A percentile compares a stretch with the other conserved stretches of the same genome.
Evolutionary conservation across 306 rosid species (phyloP).

Genomic region (Vigna unguiculata): DNA sequence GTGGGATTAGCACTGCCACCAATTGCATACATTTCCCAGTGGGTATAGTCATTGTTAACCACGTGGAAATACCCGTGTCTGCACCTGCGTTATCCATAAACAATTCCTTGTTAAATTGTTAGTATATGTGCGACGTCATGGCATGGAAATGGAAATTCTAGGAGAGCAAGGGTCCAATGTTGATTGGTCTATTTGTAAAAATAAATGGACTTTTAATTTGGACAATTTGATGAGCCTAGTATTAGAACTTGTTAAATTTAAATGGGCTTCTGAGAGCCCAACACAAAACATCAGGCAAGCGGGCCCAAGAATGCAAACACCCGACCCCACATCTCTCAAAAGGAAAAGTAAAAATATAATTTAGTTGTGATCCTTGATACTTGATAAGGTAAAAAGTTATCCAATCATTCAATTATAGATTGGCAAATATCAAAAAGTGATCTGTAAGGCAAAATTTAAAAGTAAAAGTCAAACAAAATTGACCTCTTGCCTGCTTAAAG

Average conservation of each 20-base stretch:
- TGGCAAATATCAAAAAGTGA: background rate
- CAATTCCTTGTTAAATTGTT: constrained; percentile 11
- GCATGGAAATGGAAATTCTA: too few relatives aligned
- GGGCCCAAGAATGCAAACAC: background rate
- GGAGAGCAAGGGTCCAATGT: background rate
- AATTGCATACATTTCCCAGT: constrained; percentile 98
- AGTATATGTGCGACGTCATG: background rate
- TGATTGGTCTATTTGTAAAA: background rate
- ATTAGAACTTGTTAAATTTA: background rate
- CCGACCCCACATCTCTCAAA: background rate
- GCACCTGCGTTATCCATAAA: constrained; percentile 69
- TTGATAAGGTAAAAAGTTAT: too few relatives aligned
- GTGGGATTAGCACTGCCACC: constrained; percentile 99
- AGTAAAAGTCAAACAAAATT: background rate
- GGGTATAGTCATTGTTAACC: constrained; percentile 97
- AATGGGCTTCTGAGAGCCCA: constrained; percentile 28
- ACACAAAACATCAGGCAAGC: background rate
- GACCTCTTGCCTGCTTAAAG: background rate
- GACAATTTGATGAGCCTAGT: background rate
- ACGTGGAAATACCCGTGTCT: constrained; percentile 98
- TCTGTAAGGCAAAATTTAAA: background rate
- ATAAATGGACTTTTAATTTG: background rate
- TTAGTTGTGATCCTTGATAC: background rate
- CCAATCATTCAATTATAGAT: too few relatives aligned
- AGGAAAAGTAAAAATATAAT: background rate